Evolutionary conservation across 208 protist species (phyloP), one percentile per base, ranked within the genome.

Genomic region (Borovskyia barvae): DNA sequence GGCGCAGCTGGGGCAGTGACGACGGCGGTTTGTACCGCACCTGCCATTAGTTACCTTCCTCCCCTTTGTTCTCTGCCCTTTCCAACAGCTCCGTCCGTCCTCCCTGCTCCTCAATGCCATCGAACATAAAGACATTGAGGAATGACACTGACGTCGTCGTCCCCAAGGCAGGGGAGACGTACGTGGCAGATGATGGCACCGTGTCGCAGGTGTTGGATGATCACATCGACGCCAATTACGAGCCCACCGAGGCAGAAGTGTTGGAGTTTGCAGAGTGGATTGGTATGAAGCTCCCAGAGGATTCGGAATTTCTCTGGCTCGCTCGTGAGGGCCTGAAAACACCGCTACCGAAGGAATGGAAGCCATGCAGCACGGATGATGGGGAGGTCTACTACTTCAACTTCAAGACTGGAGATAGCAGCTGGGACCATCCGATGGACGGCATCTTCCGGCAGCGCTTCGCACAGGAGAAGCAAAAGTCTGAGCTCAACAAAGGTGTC

Each of bases 371-470:
- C 55, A 96, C 92, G 0, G 75, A 91, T 42, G 77, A 85, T 8
- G 85, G 82, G 51, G 93, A 97, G 47, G 64, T 98, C 12, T 98
- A 98, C 76, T 98, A 98, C 84, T 98, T 98, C 68, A 98, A 98
- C 80, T 97, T 98, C 71, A 76, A 74, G 35, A 97, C 94, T 0
- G 92, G 90, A 32, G 94, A 98, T 50, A 97, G 83, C 63, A 85
- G 83, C 40, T 98, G 96, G 96, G 92, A 98, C 58, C 97, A 98
- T 57, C 97, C 97, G 14, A 77, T 97, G 72, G 94, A 98, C 59
- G 75, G 87, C 3, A 50, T 93, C 55, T 97, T 95, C 62, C 74
- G 81, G 19, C 46, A 87, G 24, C 74, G 87, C 11, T 96, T 90
- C 61, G 50, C 85, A 29, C 64, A 83, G 24, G 90, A 90, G 39